Evolutionary conservation across 2,329 filamentous ascomycete species (phyloP).

Genomic region (Tolypocladium guangdongense): DNA sequence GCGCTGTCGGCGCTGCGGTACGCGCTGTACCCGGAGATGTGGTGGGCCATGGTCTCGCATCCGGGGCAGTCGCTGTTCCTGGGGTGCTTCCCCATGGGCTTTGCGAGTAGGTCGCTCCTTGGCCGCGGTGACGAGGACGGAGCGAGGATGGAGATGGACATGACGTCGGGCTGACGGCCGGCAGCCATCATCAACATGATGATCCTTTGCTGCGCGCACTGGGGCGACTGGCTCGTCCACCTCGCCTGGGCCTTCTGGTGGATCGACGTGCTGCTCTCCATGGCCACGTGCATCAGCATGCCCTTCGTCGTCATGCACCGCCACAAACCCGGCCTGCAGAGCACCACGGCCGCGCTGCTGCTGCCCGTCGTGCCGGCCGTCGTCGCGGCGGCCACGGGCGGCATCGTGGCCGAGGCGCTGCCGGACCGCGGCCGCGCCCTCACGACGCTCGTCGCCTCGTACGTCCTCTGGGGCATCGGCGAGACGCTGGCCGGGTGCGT

Average conservation of each 20-base stretch:
- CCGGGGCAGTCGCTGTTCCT: constrained; percentile 58
- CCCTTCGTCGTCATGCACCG: constrained; percentile 44
- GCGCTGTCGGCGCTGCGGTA: constrained; percentile 49
- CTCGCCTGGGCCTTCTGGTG: constrained; percentile 50
- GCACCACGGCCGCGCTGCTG: constrained; percentile 54
- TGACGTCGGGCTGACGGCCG: neutral
- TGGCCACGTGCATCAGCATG: constrained; percentile 42
- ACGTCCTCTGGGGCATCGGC: constrained; percentile 59
- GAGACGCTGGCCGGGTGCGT: constrained; percentile 47
- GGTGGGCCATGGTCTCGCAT: constrained; percentile 54
- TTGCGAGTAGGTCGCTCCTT: constrained; percentile 35
- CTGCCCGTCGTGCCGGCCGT: constrained; percentile 57
- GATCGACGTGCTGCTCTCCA: constrained; percentile 40
- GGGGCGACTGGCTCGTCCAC: constrained; percentile 45
- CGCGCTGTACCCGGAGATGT: constrained; percentile 53
- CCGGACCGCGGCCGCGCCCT: constrained; percentile 42
- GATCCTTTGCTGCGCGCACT: constrained; percentile 49
- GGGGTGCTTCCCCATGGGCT: constrained; percentile 57
- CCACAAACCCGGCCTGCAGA: constrained; percentile 35
- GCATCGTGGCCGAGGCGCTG: constrained; percentile 51
- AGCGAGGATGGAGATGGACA: too few species aligned
- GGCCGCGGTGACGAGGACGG: neutral
- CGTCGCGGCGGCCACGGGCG: constrained; percentile 53
- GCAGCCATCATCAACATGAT: constrained; percentile 53
- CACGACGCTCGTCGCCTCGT: constrained; percentile 52